phyloP scores from a whole-genome alignment of 2,329 filamentous ascomycete species.

The Ophiocordyceps camponoti-rufipedis region DNA sequence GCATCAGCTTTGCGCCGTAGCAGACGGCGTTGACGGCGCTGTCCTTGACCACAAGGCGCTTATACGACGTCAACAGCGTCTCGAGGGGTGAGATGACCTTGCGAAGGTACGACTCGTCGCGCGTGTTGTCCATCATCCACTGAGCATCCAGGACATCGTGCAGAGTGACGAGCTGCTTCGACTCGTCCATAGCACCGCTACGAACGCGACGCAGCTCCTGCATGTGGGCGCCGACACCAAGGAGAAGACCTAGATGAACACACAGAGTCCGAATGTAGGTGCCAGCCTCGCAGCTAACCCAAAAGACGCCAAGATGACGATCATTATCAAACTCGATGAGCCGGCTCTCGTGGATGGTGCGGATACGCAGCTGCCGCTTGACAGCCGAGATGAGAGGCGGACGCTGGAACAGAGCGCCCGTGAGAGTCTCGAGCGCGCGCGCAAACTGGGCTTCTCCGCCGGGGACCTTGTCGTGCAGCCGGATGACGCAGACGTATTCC shows the following conservation, averaged over 20 bases:
- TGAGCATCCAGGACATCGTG: constrained; percentile 81
- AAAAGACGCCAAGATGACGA: constrained; percentile 92
- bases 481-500: constrained; percentile 93
- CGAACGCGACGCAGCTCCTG: constrained; percentile 91
- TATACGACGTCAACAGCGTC: constrained; percentile 80
- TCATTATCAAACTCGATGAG: constrained; percentile 97
- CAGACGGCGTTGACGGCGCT: constrained; percentile 77
- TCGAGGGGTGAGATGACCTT: constrained; percentile 85
- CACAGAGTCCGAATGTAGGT: constrained; percentile 98
- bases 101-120: constrained; percentile 84
- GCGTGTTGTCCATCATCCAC: constrained; percentile 88
- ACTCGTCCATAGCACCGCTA: constrained; percentile 88
- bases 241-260: constrained; percentile 65
- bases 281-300: constrained; percentile 94
- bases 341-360: constrained; percentile 95
- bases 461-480: constrained; percentile 86
- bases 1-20: constrained; percentile 98
- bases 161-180: constrained; percentile 73
- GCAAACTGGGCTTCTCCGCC: constrained; percentile 87
- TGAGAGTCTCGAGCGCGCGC: constrained; percentile 85
- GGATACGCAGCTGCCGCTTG: constrained; percentile 95
- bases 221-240: constrained; percentile 89
- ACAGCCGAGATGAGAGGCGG: constrained; percentile 95
- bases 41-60: constrained; percentile 91
- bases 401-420: constrained; percentile 79